Base-by-base conservation (phyloP, 2,329 filamentous ascomycete species). In the Apiospora saccharicola region DNA sequence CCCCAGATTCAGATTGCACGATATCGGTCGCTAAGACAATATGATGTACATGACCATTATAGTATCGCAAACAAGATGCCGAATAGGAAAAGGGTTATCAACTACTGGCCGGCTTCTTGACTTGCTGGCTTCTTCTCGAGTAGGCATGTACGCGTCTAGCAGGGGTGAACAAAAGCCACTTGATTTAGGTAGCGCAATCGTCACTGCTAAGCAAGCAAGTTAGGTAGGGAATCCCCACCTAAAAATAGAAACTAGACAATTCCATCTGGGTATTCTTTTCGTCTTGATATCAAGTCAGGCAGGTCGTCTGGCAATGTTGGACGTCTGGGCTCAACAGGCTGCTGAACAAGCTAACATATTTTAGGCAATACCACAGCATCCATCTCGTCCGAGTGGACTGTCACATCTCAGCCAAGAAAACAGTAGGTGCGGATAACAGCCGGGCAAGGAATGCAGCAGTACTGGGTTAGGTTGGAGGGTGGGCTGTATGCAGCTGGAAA, bases 1-100 rank as follows among this genome's bases (percentile, higher is more conserved):
- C 57, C 57, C 57, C 57, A 64, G 57, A 64, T 64, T 64, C 57
- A 41, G 34, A 64, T 49, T 49, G 46, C 22, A n/a, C 34, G 22
- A 41, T 64, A n/a, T 41, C 30, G 16, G 16, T 64, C 22, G n/a
- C n/a, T 51, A 41, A 64, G 24, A 37, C 34, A 41, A 41, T 64
- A 64, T 41, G 19, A 64, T 41, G 30, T 22, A 64, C 34, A 37
- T 37, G 34, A 24, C 57, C 57, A 64, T 64, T 64, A n/a, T 64
- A 64, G 57, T n/a, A 37, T 61, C 53, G 53, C 53, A 61, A 61
- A 61, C 26, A 61, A 37, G 53, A 13, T 10, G 53, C 53, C 53
- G 53, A 37, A n/a, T n/a, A 61, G 53, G 53, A 37, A 34, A 34
- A 61, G 53, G 30, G 53, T 37, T 22, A 37, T 12, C 30, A 37